Evolutionary conservation across 1,139 yeast genomes (phyloP).

Genomic region (Blastobotrys malaysiensis): DNA sequence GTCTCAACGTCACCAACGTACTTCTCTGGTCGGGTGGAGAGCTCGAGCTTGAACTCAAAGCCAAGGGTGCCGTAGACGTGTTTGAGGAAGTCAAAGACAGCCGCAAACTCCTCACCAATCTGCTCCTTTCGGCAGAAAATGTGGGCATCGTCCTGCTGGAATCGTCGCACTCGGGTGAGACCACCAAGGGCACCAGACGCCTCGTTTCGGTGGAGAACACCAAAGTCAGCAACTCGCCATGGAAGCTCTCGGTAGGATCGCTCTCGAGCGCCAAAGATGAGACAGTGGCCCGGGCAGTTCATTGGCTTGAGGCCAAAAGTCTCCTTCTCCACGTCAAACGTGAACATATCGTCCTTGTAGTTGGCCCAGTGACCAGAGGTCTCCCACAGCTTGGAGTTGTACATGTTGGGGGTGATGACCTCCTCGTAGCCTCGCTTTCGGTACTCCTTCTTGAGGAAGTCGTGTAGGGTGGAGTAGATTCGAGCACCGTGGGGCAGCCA

Average conservation of each 20-base stretch:
- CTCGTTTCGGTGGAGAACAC: constrained; percentile 93
- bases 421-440: constrained; percentile 92
- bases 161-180: constrained; percentile 91
- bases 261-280: constrained; percentile 79
- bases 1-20: constrained; percentile 80
- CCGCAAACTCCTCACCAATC: constrained; percentile 74
- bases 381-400: constrained; percentile 92
- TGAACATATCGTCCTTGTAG: constrained; percentile 93
- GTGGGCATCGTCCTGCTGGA: constrained; percentile 99
- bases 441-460: constrained; percentile 74
- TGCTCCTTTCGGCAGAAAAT: constrained; percentile 91
- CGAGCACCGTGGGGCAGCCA: constrained; percentile 99
- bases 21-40: constrained; percentile 92
- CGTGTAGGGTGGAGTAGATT: constrained; percentile 80
- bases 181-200: constrained; percentile 88
- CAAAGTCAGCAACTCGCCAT: constrained; percentile 93
- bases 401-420: constrained; percentile 98
- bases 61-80: constrained; percentile 80
- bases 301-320: constrained; percentile 82
- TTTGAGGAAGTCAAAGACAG: constrained; percentile 73
- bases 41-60: constrained; percentile 80
- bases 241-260: constrained; percentile 94
- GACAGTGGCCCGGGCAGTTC: constrained; percentile 99
- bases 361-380: constrained; percentile 98
- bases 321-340: constrained; percentile 94